phyloP scores from a whole-genome alignment of 2,329 filamentous ascomycete genomes.

The Diaporthe velutina region DNA sequence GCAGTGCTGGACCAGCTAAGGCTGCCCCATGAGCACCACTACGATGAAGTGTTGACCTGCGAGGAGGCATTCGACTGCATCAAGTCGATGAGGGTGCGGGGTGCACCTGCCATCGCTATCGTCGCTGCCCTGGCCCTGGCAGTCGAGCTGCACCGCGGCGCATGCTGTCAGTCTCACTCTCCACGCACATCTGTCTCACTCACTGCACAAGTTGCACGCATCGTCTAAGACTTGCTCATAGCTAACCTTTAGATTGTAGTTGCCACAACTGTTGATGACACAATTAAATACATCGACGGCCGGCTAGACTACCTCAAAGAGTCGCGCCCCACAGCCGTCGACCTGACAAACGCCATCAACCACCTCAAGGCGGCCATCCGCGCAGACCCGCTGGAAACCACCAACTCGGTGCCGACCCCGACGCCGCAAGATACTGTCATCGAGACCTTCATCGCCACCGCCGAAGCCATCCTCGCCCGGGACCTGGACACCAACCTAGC shows the following conservation, averaged over 20 bases:
- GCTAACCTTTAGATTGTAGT: slow-evolving; percentile 41
- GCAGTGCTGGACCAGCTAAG: slow-evolving; percentile 87
- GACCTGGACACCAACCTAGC: slow-evolving; percentile 89
- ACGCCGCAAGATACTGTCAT: slow-evolving; percentile 69
- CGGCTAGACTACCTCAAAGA: slow-evolving; percentile 89
- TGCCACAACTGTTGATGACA: slow-evolving; percentile 63
- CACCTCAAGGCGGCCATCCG: slow-evolving; percentile 79
- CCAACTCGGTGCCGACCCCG: slow-evolving; percentile 41
- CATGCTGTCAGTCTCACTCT: slow-evolving; percentile 51
- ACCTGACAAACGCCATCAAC: slow-evolving; percentile 88
- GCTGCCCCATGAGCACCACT: slow-evolving; percentile 83
- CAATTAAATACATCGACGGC: slow-evolving; percentile 78
- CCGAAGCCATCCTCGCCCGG: slow-evolving; percentile 87
- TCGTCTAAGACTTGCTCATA: slow-evolving; percentile 7
- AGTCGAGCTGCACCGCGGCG: slow-evolving; percentile 79
- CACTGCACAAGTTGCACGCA: background rate
- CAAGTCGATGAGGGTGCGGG: slow-evolving; percentile 81
- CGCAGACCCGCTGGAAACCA: slow-evolving; percentile 57
- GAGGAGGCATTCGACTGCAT: slow-evolving; percentile 87
- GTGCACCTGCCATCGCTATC: slow-evolving; percentile 96
- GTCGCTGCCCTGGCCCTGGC: slow-evolving; percentile 93
- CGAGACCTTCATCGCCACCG: slow-evolving; percentile 79
- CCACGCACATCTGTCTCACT: background rate
- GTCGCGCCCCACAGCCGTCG: slow-evolving; percentile 94
- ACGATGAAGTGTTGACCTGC: slow-evolving; percentile 77